These are phyloP conservation scores for Boletellus deceptivus DNA, from an alignment of 1,284 basidiomycete species.

Conservation along the genomic window DNA sequence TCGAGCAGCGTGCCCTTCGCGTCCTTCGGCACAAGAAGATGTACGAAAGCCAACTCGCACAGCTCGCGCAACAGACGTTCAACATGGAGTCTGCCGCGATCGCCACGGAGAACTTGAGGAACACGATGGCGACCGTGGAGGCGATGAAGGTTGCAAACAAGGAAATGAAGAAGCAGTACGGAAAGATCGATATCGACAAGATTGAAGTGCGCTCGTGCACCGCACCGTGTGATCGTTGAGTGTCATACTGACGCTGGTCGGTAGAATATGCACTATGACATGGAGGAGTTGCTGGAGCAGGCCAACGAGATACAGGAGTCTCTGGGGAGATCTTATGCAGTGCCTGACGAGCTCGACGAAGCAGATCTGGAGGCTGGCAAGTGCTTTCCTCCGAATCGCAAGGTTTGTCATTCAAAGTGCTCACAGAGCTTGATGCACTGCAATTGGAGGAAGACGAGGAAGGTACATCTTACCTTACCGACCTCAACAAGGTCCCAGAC, in stretches of 20 bases:
- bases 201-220: conserved; percentile 77
- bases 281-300: conserved; percentile 97
- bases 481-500: conserved; percentile 84
- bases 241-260: background rate
- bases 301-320: conserved; percentile 98
- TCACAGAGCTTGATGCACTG: conserved; percentile 83
- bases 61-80: conserved; percentile 94
- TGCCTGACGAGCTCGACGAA: conserved; percentile 98
- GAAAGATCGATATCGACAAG: conserved; percentile 97
- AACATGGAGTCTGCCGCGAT: conserved; percentile 98
- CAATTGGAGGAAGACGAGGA: conserved; percentile 88
- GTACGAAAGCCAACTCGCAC: conserved; percentile 91
- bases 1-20: conserved; percentile 92
- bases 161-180: conserved; percentile 96
- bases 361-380: conserved; percentile 95
- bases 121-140: conserved; percentile 99
- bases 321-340: conserved; percentile 89
- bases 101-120: conserved; percentile 95
- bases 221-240: background rate
- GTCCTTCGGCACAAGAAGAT: conserved; percentile 95
- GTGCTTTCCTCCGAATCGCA: conserved; percentile 11
- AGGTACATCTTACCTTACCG: conserved; percentile 80
- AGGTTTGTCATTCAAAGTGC: conserved; percentile 6
- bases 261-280: conserved; percentile 92
- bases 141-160: conserved; percentile 98